Evolutionary conservation across 139 green algal genomes (phyloP).

Genomic region (Coelastrella sp.): DNA sequence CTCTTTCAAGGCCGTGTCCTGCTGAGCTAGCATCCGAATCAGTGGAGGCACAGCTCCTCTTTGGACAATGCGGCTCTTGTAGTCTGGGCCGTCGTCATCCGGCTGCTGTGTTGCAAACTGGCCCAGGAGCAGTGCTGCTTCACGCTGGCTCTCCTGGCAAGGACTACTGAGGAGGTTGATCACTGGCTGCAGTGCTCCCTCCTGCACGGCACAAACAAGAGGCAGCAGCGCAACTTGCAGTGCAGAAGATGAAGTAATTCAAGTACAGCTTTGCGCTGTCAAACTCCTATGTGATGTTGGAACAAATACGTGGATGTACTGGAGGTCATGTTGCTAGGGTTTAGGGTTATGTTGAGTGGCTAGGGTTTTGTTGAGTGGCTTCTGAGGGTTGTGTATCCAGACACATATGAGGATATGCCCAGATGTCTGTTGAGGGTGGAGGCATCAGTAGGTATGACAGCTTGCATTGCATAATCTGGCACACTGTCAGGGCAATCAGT

Average conservation of each 20-base stretch:
- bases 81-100: constrained; percentile 45
- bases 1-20: constrained; percentile 88
- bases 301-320: too few relatives aligned
- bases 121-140: constrained; percentile 96
- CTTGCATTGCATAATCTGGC: too few relatives aligned
- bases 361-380: too few relatives aligned
- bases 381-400: too few relatives aligned
- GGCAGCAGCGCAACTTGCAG: background rate
- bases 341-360: too few relatives aligned
- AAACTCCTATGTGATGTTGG: too few relatives aligned
- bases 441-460: too few relatives aligned
- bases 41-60: constrained; percentile 94
- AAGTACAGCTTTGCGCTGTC: too few relatives aligned
- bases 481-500: too few relatives aligned
- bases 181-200: constrained; percentile 97
- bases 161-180: constrained; percentile 88
- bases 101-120: constrained; percentile 93
- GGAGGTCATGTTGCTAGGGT: too few relatives aligned
- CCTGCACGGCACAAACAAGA: constrained; percentile 29
- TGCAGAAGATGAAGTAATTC: background rate
- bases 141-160: constrained; percentile 94
- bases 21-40: constrained; percentile 89
- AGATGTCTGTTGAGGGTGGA: too few relatives aligned
- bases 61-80: constrained; percentile 88
- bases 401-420: too few relatives aligned